Base-by-base conservation (phyloP, 257 asterid genomes). In the Gardenia jasminoides region DNA sequence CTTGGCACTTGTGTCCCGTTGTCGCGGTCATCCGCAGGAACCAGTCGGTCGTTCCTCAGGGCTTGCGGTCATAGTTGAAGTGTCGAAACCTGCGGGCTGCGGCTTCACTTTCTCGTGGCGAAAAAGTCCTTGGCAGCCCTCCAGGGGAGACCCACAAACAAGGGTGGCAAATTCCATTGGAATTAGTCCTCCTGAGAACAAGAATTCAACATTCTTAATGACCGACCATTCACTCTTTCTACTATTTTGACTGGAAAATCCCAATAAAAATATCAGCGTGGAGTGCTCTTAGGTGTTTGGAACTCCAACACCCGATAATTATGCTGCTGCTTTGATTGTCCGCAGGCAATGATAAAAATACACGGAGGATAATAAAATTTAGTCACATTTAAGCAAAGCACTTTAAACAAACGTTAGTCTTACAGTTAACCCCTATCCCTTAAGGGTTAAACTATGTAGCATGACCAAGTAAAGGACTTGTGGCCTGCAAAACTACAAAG, bases 401-500 rank as follows among this genome's bases (percentile, higher is more conserved):
- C 24, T 74, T 22, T 50, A 16, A n/a, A 56, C 26, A 24, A 75
- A 17, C 56, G 24, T 15, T 33, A n/a, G n/a, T 22, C 26, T 52
- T 76, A 67, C 61, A 59, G 58, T 41, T 64, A 70, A 43, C 58
- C 75, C 81, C 28, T 46, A 36, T 1, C 50, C 82, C 47, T 26
- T 47, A 3, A 11, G n/a, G 82, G 69, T 72, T 48, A 67, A 74
- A 74, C 67, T 61, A 30, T 61, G 50, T 62, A 58, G 62, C 44
- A 72, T 15, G 65, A 74, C 48, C 73, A 72, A 36, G 31, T 33
- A 30, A 47, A 30, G 54, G 39, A 36, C 78, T 74, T 54, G 22
- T 46, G 67, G 82, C 73, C 74, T 79, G 78, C 30, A 50, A 7
- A 30, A 22, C 22, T 56, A 52, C 72, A 70, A 70, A 70, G 31